Base-by-base conservation (phyloP, 441 rosid genomes). In the Euphorbia celastroides region DNA sequence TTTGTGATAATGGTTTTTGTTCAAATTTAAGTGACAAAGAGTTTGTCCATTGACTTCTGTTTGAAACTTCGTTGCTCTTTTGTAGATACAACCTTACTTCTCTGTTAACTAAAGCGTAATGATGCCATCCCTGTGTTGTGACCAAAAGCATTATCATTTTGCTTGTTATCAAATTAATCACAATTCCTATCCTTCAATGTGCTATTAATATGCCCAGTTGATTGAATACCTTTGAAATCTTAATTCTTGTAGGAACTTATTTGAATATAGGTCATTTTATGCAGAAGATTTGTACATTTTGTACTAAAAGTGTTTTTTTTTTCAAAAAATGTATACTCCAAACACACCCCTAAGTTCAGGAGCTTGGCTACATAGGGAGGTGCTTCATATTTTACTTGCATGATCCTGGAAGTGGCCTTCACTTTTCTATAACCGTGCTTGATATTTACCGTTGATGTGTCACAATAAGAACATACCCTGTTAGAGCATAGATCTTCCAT, bases 51-150 rank as follows among this genome's bases (percentile, higher is more conserved):
- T 52, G 27, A 11, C 22, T 17, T 50, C 20, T 19, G 25, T n/a
- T 54, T 54, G 58, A 23, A 54, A 10, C 28, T 54, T 20, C 22
- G 25, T 54, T 54, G 58, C 58, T 54, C 58, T 54, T 54, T 54
- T 26, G 10, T 10, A 54, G 58, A 23, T 54, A 51, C 27, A 51
- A 51, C 56, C 56, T 51, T 50, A 50, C 22, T 50, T 50, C 55
- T 50, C 55, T 50, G 19, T 5, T 4, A 48, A 48, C 7, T 13
- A 2, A 36, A 36, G 7, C 54, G 6, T 17, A 50, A 50, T n/a
- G 48, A 42, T 1, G 48, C 48, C 8, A 7, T 14, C 44, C 44
- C 3, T 5, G 44, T 7, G 44, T 34, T 34, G 38, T 9, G 38
- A 34, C 12, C 3, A 38, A 38, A 38, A 38, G 7, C 3, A 50